These are phyloP conservation scores for Schwanniomyces etchellsii DNA, from an alignment of 1,139 yeast genomes.

Conservation along the genomic window DNA sequence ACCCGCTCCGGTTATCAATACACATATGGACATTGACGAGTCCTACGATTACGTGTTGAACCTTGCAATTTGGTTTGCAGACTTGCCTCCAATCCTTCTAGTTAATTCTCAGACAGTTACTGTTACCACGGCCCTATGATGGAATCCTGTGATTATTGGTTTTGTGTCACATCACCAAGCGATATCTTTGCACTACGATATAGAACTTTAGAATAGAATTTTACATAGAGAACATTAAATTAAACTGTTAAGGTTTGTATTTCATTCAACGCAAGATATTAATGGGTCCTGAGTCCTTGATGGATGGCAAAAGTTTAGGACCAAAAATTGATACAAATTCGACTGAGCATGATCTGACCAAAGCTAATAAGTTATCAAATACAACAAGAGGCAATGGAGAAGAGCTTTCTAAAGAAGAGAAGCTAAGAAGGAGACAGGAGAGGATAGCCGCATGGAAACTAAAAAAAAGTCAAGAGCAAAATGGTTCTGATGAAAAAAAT, in stretches of 20 bases:
- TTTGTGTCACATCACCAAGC: background rate
- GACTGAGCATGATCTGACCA: background rate
- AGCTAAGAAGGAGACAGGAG: conserved; percentile 31
- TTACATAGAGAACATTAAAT: too few species aligned
- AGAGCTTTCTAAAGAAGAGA: conserved; percentile 24
- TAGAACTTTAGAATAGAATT: too few species aligned
- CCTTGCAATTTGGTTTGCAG: conserved; percentile 75
- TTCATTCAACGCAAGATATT: background rate
- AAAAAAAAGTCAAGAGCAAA: conserved; percentile 25
- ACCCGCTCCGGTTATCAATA: conserved; percentile 82
- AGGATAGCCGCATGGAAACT: conserved; percentile 37
- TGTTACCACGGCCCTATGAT: conserved; percentile 78
- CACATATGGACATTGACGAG: conserved; percentile 64
- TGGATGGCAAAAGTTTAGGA: background rate
- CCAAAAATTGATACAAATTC: background rate
- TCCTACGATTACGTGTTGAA: conserved; percentile 72
- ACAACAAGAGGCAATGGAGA: conserved; percentile 6
- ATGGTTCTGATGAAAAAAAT: background rate
- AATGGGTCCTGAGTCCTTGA: background rate
- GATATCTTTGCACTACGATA: background rate
- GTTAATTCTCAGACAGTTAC: conserved; percentile 92
- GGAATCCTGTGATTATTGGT: background rate
- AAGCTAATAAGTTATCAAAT: conserved; percentile 1
- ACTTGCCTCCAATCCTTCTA: conserved; percentile 73
- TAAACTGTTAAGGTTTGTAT: too few species aligned